Evolutionary conservation across 768 basidiomycete species (phyloP).

Genomic region (Macrolepiota albuminosa): DNA sequence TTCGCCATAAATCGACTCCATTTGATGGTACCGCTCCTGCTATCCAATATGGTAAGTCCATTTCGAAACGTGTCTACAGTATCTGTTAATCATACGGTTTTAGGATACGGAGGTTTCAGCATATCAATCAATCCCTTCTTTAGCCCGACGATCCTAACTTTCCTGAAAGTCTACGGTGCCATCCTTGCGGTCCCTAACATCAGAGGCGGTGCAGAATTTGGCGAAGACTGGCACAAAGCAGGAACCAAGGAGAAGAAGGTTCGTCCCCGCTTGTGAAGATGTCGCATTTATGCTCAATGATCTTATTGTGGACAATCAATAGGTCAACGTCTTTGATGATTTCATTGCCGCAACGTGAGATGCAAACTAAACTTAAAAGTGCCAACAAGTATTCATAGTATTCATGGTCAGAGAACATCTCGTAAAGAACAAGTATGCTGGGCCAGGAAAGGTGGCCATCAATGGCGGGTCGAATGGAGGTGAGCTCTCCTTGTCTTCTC

Average conservation of each 20-base stretch:
- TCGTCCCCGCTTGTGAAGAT: not conserved
- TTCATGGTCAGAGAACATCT: slow-evolving; percentile 51
- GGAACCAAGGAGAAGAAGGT: slow-evolving; percentile 72
- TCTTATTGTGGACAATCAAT: not conserved
- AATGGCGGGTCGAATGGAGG: slow-evolving; percentile 84
- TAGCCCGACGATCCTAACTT: slow-evolving; percentile 65
- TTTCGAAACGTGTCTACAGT: not conserved
- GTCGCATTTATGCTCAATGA: slow-evolving; percentile 1
- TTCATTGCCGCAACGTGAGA: slow-evolving; percentile 77
- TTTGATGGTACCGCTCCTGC: slow-evolving; percentile 74
- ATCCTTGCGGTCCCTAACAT: slow-evolving; percentile 58
- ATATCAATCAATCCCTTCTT: slow-evolving; percentile 71
- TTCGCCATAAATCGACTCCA: slow-evolving; percentile 64
- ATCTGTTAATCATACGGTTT: not conserved
- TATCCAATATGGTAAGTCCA: slow-evolving; percentile 62
- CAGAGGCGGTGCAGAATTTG: slow-evolving; percentile 73
- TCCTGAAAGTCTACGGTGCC: slow-evolving; percentile 66
- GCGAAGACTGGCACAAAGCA: slow-evolving; percentile 79
- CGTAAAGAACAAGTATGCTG: slow-evolving; percentile 66
- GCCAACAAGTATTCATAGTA: not conserved
- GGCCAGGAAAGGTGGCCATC: slow-evolving; percentile 65
- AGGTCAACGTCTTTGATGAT: slow-evolving; percentile 78
- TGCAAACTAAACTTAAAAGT: not conserved
- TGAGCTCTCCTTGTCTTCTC: slow-evolving; percentile 19
- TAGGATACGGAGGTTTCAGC: slow-evolving; percentile 81